Conservation (phyloP, 2,329 filamentous ascomycete species). For the Botrytis squamosa region DNA sequence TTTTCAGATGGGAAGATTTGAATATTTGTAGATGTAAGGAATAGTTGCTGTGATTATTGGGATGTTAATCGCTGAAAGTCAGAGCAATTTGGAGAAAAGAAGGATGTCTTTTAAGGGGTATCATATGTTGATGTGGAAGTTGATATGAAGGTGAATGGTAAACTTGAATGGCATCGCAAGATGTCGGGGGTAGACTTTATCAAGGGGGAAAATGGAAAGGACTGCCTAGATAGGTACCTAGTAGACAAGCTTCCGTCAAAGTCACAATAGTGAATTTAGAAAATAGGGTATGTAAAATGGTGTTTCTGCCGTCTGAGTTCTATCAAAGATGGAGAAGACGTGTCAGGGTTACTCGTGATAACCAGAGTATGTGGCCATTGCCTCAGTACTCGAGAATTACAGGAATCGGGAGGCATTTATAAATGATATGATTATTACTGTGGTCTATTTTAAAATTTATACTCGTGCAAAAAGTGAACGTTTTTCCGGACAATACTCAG, state of each 20-base stretch:
- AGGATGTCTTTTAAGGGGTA: background rate
- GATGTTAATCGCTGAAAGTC: background rate
- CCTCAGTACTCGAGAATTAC: too few species aligned
- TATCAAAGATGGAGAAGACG: background rate
- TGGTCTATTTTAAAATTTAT: background rate
- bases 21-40: too few species aligned
- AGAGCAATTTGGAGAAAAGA: background rate
- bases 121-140: too few species aligned
- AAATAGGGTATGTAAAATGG: background rate
- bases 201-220: too few species aligned
- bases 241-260: background rate
- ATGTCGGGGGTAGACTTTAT: too few species aligned
- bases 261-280: too few species aligned
- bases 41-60: background rate
- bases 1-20: background rate
- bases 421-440: background rate
- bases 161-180: background rate
- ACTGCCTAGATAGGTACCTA: background rate
- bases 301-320: background rate
- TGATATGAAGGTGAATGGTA: background rate
- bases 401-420: background rate
- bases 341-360: background rate
- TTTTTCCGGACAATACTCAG: too few species aligned
- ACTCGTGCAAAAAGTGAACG: background rate
- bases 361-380: background rate